Percentiles rank a stretch among this genome's conserved stretches.
phyloP scores from a whole-genome alignment of 2,329 filamentous ascomycete genomes.

The Aspergillaceae sp. region DNA sequence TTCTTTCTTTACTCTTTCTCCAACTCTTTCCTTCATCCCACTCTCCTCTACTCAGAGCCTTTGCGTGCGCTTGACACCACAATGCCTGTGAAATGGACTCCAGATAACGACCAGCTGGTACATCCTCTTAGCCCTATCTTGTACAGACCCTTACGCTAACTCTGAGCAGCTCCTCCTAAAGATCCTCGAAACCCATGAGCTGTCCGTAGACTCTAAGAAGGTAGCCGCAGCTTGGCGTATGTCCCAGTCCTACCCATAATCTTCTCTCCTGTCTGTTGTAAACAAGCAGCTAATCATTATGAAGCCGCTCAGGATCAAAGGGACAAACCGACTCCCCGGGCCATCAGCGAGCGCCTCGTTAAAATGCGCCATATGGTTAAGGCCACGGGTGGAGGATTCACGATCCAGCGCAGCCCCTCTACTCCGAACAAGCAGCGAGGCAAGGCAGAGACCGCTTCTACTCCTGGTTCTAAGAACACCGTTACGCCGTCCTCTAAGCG shows the following conservation, averaged over 20 bases:
- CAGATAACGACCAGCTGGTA: constrained; percentile 30
- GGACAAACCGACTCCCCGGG: constrained; percentile 29
- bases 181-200: constrained; percentile 31
- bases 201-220: constrained; percentile 26
- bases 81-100: constrained; percentile 32
- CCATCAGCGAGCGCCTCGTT: constrained; percentile 31
- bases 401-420: neutral
- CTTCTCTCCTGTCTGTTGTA: neutral
- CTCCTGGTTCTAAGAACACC: neutral
- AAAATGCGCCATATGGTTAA: constrained; percentile 24
- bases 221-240: constrained; percentile 34
- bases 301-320: constrained; percentile 10
- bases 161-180: constrained; percentile 30
- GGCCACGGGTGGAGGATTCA: neutral
- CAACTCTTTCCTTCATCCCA: neutral
- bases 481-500: constrained; percentile 13
- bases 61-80: neutral
- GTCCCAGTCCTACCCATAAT: constrained; percentile 6
- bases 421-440: neutral
- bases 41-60: neutral
- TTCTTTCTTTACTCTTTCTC: neutral
- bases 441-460: neutral
- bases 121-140: constrained; percentile 1
- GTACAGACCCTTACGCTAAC: neutral
- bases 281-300: neutral